Evolutionary conservation across 2,329 filamentous ascomycete species (phyloP), one percentile per base, ranked within the genome.

Genomic region (Kalmusia sp.): DNA sequence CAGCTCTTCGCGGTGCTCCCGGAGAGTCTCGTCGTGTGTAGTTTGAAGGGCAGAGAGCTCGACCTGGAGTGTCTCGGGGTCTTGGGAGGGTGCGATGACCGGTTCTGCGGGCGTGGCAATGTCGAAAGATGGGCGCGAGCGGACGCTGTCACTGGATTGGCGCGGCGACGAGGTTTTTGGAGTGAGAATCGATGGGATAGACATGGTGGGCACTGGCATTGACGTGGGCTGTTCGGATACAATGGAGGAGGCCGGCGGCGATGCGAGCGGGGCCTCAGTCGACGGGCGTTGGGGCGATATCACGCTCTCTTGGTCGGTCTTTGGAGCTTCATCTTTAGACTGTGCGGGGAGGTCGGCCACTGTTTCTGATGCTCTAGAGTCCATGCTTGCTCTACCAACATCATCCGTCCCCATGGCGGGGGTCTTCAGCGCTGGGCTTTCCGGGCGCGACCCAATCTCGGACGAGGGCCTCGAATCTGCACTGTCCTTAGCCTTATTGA

Each of bases 1-100:
- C 34, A 92, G 83, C 70, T 98, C 95, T 63, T 95, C 91, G 52
- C 93, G 88, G 60, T 91, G 85, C 57, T 87, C 83, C 28, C 76
- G 76, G 53, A 86, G 78, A 1, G 79, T 79, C 25, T 77, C 74
- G 41, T 80, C 77, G 40, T 84, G 76, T 47, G 82, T 76, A 66
- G 80, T 68, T 65, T 78, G 79, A 56, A 85, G 71, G 37, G 79
- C 75, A 5, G 77, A 68, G 34, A 85, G 74, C 17, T 79, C 76
- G 3, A 73, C 65, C 46, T 82, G 77, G 12, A 81, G 66, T 15
- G 59, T 49, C 14, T 64, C 63, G n/a, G 67, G 62, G 25, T 68
- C 63, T 54, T 57, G 60, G 11, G 64, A 52, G 24, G 56, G 51
- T n/a, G 53, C 33, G 1, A 52, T 37, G 6, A 59, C 57, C 33